These are phyloP conservation scores for Trametes polyzona DNA, from an alignment of 1,284 basidiomycete species.

Conservation along the genomic window DNA sequence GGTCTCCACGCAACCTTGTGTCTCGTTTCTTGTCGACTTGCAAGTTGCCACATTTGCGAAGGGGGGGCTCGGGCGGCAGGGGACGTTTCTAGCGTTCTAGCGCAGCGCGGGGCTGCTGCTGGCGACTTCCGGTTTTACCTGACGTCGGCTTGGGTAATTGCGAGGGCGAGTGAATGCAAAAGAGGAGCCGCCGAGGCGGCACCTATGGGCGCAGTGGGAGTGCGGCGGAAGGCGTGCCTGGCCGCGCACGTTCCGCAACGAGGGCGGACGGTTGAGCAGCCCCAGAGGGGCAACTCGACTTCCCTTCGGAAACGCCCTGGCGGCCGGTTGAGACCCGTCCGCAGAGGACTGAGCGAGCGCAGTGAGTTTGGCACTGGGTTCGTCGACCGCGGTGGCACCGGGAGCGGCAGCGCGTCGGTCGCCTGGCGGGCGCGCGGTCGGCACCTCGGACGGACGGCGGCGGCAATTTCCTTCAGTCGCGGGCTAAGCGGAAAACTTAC, in stretches of 20 bases:
- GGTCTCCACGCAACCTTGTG: background rate
- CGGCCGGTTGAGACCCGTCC: background rate
- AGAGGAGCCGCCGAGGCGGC: constrained; percentile 2
- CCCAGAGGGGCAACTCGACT: background rate
- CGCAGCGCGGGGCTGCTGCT: too few species aligned
- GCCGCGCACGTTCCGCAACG: constrained; percentile 11
- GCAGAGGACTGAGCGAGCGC: background rate
- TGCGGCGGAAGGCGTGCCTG: constrained; percentile 19
- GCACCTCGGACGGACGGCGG: background rate
- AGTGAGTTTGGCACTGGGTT: background rate
- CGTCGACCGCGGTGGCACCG: background rate
- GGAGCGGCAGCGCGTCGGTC: background rate
- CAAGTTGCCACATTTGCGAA: too few species aligned
- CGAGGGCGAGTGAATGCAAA: background rate
- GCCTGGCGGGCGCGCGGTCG: background rate
- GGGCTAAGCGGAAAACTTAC: constrained; percentile 21
- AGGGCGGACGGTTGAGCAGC: background rate
- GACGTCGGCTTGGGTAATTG: too few species aligned
- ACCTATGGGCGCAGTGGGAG: constrained; percentile 10
- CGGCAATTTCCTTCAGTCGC: constrained; percentile 10
- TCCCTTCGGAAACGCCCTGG: constrained; percentile 6
- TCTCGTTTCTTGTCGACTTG: background rate
- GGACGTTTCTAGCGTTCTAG: too few species aligned
- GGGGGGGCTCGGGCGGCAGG: too few species aligned
- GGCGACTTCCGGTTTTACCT: too few species aligned